Conservation (phyloP, 768 basidiomycete genomes). For the Paxillus ammoniavirescens region DNA sequence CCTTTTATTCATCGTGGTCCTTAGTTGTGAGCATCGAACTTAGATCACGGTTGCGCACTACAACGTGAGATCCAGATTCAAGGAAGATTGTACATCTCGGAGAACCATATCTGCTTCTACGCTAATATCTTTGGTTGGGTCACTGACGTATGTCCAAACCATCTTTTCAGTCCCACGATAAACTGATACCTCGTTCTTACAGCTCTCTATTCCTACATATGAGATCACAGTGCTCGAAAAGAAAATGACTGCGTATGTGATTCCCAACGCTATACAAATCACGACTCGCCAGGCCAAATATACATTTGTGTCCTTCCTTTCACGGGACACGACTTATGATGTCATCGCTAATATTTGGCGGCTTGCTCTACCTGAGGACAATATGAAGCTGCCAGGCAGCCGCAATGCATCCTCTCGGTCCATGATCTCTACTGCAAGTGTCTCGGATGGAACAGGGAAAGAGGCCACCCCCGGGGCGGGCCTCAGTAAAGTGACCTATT, state of each 20-base stretch:
- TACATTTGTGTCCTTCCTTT: conserved; percentile 94
- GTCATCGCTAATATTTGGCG: conserved; percentile 97
- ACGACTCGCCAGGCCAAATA: conserved; percentile 83
- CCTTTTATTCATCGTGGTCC: background rate
- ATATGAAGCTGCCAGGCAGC: conserved; percentile 26
- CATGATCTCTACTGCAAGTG: conserved; percentile 16
- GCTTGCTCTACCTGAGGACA: conserved; percentile 71
- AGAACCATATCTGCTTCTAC: conserved; percentile 99
- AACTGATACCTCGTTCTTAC: conserved; percentile 13
- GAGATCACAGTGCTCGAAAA: conserved; percentile 89
- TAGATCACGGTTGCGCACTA: conserved; percentile 96
- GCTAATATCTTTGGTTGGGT: conserved; percentile 99
- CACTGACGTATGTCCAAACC: conserved; percentile 70
- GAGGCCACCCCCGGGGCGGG: conserved; percentile 9
- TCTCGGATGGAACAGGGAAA: conserved; percentile 15
- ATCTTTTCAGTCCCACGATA: background rate
- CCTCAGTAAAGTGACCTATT: conserved; percentile 60
- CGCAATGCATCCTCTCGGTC: conserved; percentile 16
- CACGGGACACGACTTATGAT: conserved; percentile 94
- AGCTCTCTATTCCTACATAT: conserved; percentile 86
- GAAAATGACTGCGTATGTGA: conserved; percentile 97
- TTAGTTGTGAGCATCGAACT: conserved; percentile 1
- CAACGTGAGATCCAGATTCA: conserved; percentile 97
- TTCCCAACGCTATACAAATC: conserved; percentile 93
- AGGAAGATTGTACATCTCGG: conserved; percentile 94